Percentiles rank a stretch among this genome's conserved stretches.
These are phyloP conservation scores for Yamadazyma oceani DNA, from an alignment of 1,139 yeast species.

Conservation along the genomic window DNA sequence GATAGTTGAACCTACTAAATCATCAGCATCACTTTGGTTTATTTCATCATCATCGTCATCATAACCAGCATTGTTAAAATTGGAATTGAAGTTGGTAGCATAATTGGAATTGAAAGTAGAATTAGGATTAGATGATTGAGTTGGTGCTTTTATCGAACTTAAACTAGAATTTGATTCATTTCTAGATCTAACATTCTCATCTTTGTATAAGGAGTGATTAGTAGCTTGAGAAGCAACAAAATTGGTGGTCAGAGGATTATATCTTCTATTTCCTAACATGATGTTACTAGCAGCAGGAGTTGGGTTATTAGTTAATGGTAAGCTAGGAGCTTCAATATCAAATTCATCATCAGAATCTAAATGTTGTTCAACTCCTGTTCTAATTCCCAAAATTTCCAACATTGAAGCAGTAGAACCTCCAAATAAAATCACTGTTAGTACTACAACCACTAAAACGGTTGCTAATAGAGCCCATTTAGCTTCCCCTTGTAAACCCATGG, in stretches of 20 bases:
- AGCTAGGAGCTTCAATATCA: slow-evolving; percentile 78
- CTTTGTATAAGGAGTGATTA: slow-evolving; percentile 14
- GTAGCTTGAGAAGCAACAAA: slow-evolving; percentile 6
- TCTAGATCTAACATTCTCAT: slow-evolving; percentile 24
- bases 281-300: slow-evolving; percentile 16
- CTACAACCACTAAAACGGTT: slow-evolving; percentile 94
- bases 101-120: slow-evolving; percentile 6
- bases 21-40: slow-evolving; percentile 39
- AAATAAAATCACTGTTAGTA: slow-evolving; percentile 89
- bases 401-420: slow-evolving; percentile 99
- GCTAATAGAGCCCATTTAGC: slow-evolving; percentile 87
- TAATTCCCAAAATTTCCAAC: slow-evolving; percentile 92
- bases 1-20: slow-evolving; percentile 20
- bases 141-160: slow-evolving; percentile 6
- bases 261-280: slow-evolving; percentile 38
- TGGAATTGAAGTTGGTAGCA: slow-evolving; percentile 1
- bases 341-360: slow-evolving; percentile 88
- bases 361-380: slow-evolving; percentile 81
- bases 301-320: slow-evolving; percentile 24
- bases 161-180: slow-evolving; percentile 29
- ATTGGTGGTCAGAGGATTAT: slow-evolving; percentile 10
- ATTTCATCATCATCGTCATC: slow-evolving; percentile 34
- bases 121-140: slow-evolving; percentile 1
- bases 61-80: neutral
- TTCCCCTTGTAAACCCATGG: slow-evolving; percentile 96